Evolutionary conservation across 768 basidiomycete species (phyloP), one percentile per base, ranked within the genome.

Genomic region (Russula earlei): DNA sequence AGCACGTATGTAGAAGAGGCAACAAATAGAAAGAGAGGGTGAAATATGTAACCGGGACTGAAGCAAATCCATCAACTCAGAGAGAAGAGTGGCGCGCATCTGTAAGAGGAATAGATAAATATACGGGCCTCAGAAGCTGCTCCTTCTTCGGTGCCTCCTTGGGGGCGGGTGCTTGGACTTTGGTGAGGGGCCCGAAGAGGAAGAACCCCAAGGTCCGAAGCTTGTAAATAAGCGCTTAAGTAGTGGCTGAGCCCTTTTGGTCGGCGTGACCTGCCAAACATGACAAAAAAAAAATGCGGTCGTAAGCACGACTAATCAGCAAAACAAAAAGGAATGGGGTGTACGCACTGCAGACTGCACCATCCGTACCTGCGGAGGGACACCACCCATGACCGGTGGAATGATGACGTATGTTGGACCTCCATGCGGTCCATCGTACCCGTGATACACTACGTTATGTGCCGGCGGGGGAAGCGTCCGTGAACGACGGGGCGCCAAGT

Each of bases 191-290:
- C 46, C 52, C 5, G 54, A 48, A 48, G 52, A 54, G 9, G 52
- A 49, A 20, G 41, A 58, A 12, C 52, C 47, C 57, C 57, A 58
- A 2, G 60, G 54, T 2, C 51, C 57, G 11, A 61, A 49, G 31
- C 46, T 60, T 9, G 58, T 58, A 17, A 62, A 41, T 1, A 62
- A 31, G 44, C 60, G 60, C 53, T 62, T 62, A 22, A 62, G 44
- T 7, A 62, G 58, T 10, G 60, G 60, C 20, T 55, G 53, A 24
- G 49, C 17, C 38, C 53, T 49, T 54, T 60, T 54, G 2, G 45
- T 42, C 34, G 53, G 49, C 29, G 43, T 48, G 27, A 52, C 37
- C 57, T 52, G 31, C 38, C 38, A 42, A 44, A 27, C 27, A 20
- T 25, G 20, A 55, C 31, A 48, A 46, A 44, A 53, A 22, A 40